Base-by-base conservation (phyloP, 148 eudicot genomes). In the Dysphania ambrosioides region DNA sequence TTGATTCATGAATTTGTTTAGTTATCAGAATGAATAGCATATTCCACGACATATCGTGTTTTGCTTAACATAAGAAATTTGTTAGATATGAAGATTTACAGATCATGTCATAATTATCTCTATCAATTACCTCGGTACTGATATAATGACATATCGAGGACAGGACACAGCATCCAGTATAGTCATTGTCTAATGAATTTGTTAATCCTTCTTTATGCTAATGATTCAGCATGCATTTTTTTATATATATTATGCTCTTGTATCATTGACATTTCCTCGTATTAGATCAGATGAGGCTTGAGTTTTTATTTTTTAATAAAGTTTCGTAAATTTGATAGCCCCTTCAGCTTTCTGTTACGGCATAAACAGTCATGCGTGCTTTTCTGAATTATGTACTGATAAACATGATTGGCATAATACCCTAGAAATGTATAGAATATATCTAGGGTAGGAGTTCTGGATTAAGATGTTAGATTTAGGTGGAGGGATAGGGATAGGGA, bases 161-260 rank as follows among this genome's bases (percentile, higher is more conserved):
- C n/a, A n/a, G n/a, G n/a, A n/a, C n/a, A n/a, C n/a, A 27, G 16
- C 60, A 18, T 67, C 6, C 23, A 15, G 53, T 47, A 47, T 12
- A 47, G 53, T 47, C 6, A 21, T 47, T 12, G 53, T 5, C 21
- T 47, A 47, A 47, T 16, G 6, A 47, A 47, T 47, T 6, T 47
- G 1, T n/a, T n/a, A n/a, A n/a, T n/a, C n/a, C n/a, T n/a, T n/a
- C n/a, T 32, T 72, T 23, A 42, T 63, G 75, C 56, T 49, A 49
- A 62, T 71, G 79, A 71, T 44, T 38, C 70, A 49, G 34, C 75
- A 77, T 21, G 64, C 71, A 77, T 47, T 66, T n/a, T n/a, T n/a
- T 32, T 18, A 53, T 71, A 34, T 19, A 18, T 6, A 30, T 23
- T 23, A 71, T 32, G 63, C 5, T 23, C 62, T 8, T 47, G 24